These are phyloP conservation scores for Stagonosporopsis vannaccii DNA, from an alignment of 2,329 filamentous ascomycete genomes.

Conservation along the genomic window DNA sequence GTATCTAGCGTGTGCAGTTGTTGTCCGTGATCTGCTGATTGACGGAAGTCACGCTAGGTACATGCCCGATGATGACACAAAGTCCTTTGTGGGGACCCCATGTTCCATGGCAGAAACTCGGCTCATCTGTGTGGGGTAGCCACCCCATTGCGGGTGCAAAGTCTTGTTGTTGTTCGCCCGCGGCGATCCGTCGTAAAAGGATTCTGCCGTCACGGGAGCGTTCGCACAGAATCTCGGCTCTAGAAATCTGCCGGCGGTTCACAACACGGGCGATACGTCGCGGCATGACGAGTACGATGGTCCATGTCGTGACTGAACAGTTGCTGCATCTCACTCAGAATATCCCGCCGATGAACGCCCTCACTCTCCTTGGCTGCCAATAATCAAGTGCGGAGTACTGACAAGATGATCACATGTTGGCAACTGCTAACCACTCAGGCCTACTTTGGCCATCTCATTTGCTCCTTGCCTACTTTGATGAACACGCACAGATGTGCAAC, in stretches of 20 bases:
- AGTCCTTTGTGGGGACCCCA: constrained; percentile 11
- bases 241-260: constrained; percentile 5
- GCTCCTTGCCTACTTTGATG: neutral
- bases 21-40: constrained; percentile 17
- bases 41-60: constrained; percentile 14
- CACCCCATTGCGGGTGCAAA: constrained; percentile 11
- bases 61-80: constrained; percentile 14
- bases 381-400: neutral
- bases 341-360: neutral
- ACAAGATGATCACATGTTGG: neutral
- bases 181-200: neutral
- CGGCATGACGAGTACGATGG: neutral
- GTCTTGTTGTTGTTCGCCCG: constrained; percentile 16
- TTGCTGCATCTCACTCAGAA: constrained; percentile 5
- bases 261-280: neutral
- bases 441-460: neutral
- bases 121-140: constrained; percentile 21
- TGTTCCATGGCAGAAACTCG: constrained; percentile 28
- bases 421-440: neutral
- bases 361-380: constrained; percentile 1
- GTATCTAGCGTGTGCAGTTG: constrained; percentile 12
- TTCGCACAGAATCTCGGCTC: constrained; percentile 3
- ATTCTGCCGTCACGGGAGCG: constrained; percentile 11
- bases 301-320: constrained; percentile 2
- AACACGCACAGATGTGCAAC: neutral